Evolutionary conservation across 495 filamentous ascomycete species (phyloP), one percentile per base, ranked within the genome.

Genomic region (Platismatia glauca): DNA sequence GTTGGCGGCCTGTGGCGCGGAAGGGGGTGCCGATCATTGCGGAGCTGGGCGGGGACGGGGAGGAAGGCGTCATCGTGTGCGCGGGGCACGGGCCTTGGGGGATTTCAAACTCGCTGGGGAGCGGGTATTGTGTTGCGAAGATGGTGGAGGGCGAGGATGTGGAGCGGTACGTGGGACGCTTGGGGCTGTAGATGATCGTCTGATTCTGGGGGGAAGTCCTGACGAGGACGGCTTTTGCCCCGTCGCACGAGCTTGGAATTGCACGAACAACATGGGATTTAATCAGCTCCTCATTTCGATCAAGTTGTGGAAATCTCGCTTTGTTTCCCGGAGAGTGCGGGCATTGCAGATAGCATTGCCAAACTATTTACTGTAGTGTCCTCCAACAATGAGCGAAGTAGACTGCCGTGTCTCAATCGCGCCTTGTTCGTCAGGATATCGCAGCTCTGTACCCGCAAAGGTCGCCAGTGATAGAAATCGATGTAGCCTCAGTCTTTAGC

Each of bases 31-130:
- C 89, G 4, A 82, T 89, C 41, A 57, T 91, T 64, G 67, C 34
- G 71, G 78, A 37, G 73, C 89, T 24, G 87, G 85, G 7, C 70
- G 71, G 2, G 65, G 72, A 43, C 70, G 69, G 8, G 71, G 83
- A 52, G 72, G 70, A 15, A 70, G 87, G 88, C 1, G 85, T 94
- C 13, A 90, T 82, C 69, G 68, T 92, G 27, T 85, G 84, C 1
- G 75, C 86, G 12, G 89, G 89, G 0, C 89, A 92, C 75, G 86
- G 87, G 2, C 83, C 86, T 15, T 89, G 86, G 86, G 86, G 87
- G 0, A 88, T 89, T 24, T 78, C 77, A 43, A 62, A 84, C 67
- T 76, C 78, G 55, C 68, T 88, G 55, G 87, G 86, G 38, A 88
- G 84, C n/a, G 86, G 87, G 1, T 79, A 78, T 56, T 80, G 86